These are phyloP conservation scores for Atkinsonella texensis DNA, from an alignment of 2,329 filamentous ascomycete species.

Conservation along the genomic window DNA sequence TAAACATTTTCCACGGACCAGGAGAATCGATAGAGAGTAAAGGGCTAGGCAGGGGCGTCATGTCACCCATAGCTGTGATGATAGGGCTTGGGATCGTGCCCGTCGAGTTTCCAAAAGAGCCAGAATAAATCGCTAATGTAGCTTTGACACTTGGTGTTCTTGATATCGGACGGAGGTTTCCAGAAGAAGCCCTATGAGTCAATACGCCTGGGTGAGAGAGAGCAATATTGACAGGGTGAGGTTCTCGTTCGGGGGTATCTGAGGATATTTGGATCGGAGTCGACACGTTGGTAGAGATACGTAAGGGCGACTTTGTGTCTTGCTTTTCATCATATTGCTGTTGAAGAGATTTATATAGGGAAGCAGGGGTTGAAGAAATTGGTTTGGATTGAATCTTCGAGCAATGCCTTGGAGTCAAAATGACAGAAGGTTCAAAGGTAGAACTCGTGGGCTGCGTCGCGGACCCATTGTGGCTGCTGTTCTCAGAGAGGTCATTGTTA, in stretches of 20 bases:
- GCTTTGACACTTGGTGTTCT: slow-evolving; percentile 51
- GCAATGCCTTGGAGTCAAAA: slow-evolving; percentile 12
- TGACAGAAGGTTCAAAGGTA: slow-evolving; percentile 3
- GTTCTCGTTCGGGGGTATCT: slow-evolving; percentile 15
- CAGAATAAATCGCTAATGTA: slow-evolving; percentile 36
- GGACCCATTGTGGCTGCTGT: slow-evolving; percentile 4
- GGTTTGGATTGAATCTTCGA: slow-evolving; percentile 16
- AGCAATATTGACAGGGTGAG: slow-evolving; percentile 23
- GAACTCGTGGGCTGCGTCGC: slow-evolving; percentile 5
- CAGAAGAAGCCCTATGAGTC: slow-evolving; percentile 18
- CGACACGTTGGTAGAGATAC: slow-evolving; percentile 26
- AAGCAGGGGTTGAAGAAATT: slow-evolving; percentile 23
- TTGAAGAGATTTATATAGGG: slow-evolving; percentile 8
- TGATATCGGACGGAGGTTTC: slow-evolving; percentile 36
- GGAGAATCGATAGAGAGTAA: slow-evolving; percentile 53
- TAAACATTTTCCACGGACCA: slow-evolving; percentile 51
- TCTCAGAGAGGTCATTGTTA: slow-evolving; percentile 10
- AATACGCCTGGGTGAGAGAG: slow-evolving; percentile 19
- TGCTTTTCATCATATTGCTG: slow-evolving; percentile 7
- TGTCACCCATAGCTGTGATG: slow-evolving; percentile 62
- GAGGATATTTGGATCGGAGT: slow-evolving; percentile 9
- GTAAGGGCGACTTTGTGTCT: slow-evolving; percentile 17
- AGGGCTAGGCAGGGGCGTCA: slow-evolving; percentile 70
- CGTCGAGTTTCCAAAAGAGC: slow-evolving; percentile 43
- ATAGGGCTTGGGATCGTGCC: slow-evolving; percentile 62